These are phyloP conservation scores for Talaromyces piceae DNA, from an alignment of 2,329 filamentous ascomycete genomes.

Conservation along the genomic window DNA sequence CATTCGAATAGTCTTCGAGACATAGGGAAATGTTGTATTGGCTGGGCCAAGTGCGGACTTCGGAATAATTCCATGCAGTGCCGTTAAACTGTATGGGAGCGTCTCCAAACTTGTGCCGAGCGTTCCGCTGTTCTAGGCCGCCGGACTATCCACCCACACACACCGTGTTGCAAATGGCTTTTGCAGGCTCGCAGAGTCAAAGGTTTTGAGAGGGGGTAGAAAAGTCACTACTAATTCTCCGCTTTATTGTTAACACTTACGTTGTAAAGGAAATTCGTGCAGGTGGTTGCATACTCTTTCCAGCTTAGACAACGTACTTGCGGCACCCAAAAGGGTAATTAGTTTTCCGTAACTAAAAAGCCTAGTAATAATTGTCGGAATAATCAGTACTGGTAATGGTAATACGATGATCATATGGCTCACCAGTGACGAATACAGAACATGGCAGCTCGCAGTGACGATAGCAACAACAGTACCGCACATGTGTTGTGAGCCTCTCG, in stretches of 20 bases:
- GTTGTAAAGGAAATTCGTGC: no score
- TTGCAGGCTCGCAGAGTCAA: no score
- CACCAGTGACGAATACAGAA: background rate
- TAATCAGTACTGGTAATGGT: background rate
- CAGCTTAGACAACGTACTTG: no score
- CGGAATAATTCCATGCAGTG: background rate
- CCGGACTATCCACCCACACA: background rate
- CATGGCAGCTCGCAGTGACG: background rate
- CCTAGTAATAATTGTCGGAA: background rate
- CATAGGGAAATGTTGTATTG: background rate
- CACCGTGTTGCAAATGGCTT: background rate
- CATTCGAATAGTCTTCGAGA: no score
- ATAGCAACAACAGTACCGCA: background rate
- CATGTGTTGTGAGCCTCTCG: no score
- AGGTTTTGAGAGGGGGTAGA: no score
- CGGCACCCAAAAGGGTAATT: no score
- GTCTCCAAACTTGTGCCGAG: background rate
- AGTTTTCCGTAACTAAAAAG: background rate
- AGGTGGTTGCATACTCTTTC: slow-evolving; percentile 1
- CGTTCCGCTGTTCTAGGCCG: background rate
- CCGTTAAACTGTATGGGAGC: background rate
- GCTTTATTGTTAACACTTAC: no score
- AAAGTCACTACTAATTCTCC: no score
- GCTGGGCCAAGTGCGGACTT: background rate
- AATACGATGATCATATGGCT: background rate